Base-by-base conservation (phyloP, 2,329 filamentous ascomycete genomes). In the Penicillium sp. region DNA sequence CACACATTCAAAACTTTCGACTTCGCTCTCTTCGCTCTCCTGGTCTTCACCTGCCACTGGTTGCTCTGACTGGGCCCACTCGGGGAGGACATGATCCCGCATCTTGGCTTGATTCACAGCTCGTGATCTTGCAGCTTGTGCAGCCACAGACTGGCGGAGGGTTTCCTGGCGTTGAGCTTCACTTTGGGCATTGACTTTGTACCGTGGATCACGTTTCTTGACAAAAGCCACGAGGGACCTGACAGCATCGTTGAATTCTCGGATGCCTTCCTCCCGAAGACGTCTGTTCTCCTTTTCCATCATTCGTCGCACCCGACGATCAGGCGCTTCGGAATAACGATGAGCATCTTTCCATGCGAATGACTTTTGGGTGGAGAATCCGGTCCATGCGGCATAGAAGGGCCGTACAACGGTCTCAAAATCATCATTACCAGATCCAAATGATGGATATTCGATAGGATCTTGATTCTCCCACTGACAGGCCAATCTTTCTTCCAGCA, bases 261-360 rank as follows among this genome's bases (percentile, higher is more conserved):
- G 85, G 12, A 89, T 85, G 3, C 87, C 91, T 53, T 93, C 89
- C 21, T 97, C 93, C 52, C 94, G 85, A 25, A 89, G 76, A 62
- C 89, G 89, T 66, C 87, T 90, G 74, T 99, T 99, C 72, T 97
- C 93, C 75, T 96, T 97, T 71, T 97, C 94, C 87, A 97, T 96
- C 39, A 91, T 69, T 33, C 94, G 85, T 51, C 93, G 86, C 17
- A 91, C 82, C 38, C 89, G 85, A 50, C 94, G 86, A 75, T 99
- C 93, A 1, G 92, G 91, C 1, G 92, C 93, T 66, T 97, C 92
- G 0, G 89, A 88, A 21, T 92, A 82, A 49, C 89, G 84, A 75
- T 96, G 94, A 60, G 86, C 83, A 71, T 99, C 93, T 71, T 88
- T 90, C 93, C 94, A 99, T 1, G 89, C 82, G 72, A 96, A 99